phyloP scores from a whole-genome alignment of 306 rosid genomes.

The Cicer bijugum region DNA sequence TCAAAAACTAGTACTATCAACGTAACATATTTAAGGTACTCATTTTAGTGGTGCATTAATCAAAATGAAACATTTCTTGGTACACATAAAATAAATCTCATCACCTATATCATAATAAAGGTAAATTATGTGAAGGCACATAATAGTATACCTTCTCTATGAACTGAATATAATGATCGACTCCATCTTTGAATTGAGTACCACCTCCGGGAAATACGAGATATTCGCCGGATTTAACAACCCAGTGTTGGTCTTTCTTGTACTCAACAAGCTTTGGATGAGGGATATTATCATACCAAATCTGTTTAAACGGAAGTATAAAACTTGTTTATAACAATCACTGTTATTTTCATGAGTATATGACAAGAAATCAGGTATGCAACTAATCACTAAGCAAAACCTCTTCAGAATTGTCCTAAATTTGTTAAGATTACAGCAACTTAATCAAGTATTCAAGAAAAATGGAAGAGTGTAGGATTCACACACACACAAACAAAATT shows the following conservation, averaged over 20 bases:
- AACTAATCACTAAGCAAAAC: constrained; percentile 30
- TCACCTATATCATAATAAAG: not conserved
- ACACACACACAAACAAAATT: too few species aligned
- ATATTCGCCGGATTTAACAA: constrained; percentile 71
- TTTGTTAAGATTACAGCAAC: not conserved
- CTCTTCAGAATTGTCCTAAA: constrained; percentile 8
- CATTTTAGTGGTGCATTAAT: constrained; percentile 4
- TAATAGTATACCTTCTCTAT: constrained; percentile 63
- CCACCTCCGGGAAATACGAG: constrained; percentile 94
- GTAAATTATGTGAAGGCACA: not conserved
- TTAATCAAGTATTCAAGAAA: too few species aligned
- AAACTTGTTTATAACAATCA: constrained; percentile 2
- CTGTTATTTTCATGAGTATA: constrained; percentile 9
- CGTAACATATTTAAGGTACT: not conserved
- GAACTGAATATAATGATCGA: constrained; percentile 63
- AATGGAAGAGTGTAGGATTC: too few species aligned
- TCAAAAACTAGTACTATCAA: constrained; percentile 33
- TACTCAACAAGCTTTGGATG: constrained; percentile 89
- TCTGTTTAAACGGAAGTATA: constrained; percentile 49
- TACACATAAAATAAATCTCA: too few species aligned
- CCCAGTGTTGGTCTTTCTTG: constrained; percentile 97
- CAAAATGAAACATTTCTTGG: not conserved
- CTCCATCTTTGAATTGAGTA: constrained; percentile 97
- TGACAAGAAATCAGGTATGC: constrained; percentile 10
- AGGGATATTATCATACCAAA: constrained; percentile 95